Evolutionary conservation across 2,329 filamentous ascomycete species (phyloP), one percentile per base, ranked within the genome.

Genomic region (Zymoseptoria ardabiliae): DNA sequence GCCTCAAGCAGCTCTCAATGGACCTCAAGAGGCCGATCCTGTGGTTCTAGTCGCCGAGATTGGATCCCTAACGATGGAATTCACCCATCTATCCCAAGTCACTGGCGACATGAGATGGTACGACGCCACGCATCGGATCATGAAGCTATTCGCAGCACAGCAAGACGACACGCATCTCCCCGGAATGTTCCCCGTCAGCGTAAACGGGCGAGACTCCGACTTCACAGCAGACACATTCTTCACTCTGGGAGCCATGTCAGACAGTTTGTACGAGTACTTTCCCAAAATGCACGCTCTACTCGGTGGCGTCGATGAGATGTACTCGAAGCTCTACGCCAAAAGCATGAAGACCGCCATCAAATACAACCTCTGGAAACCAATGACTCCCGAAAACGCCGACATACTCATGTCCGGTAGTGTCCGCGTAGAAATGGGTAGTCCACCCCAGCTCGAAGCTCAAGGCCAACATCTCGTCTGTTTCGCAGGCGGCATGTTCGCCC

Each of bases 381-480:
- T 82, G 72, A 76, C 72, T 1, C 76, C 75, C 2, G 71, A 76
- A 4, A 72, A 77, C 9, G 70, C 71, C 9, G 77, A 81, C 56
- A 74, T 82, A 53, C 73, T 82, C 3, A 70, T 78, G 25, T 72
- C 76, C 10, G 79, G 79, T 13, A 73, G 74, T 23, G 73, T 77
- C 6, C 74, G 72, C 17, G 73, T 73, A 0, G 56, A 63, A 41
- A 62, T 60, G 54, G 58, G 66, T 60, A 57, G 60, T 65, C 30
- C 69, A 21, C 62, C 65, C 3, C 61, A 57, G 6, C 71, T 82
- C 5, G 72, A 77, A 10, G 78, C 82, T 11, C 78, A 85, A 64
- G 77, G 79, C 23, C 79, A 83, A 55, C 84, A 86, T 69, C 75
- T 86, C 13, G 77, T 76, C 22, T 86, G 84, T 72, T 86, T 83